Conservation (phyloP, 495 filamentous ascomycete species). For the Neurospora sp. region DNA sequence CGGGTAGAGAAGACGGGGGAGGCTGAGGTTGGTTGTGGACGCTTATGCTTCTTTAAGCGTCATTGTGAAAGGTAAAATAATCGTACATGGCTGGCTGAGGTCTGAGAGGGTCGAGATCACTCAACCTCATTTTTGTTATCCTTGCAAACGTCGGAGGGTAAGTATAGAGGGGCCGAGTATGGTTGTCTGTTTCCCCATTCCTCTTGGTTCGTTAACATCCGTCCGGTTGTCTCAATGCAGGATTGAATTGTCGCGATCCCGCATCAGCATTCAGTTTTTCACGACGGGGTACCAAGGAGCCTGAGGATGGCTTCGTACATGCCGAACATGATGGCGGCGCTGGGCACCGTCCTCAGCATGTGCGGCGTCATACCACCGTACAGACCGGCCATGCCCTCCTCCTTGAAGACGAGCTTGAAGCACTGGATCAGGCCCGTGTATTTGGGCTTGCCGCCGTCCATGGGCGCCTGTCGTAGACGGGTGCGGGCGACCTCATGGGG, state of each 20-base stretch:
- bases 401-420: slow-evolving; percentile 69
- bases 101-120: background rate
- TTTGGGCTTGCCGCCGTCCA: slow-evolving; percentile 60
- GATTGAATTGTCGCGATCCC: background rate
- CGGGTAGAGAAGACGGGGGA: background rate
- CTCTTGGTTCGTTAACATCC: background rate
- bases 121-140: background rate
- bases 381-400: slow-evolving; percentile 71
- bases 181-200: background rate
- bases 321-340: slow-evolving; percentile 84
- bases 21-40: background rate
- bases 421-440: slow-evolving; percentile 78
- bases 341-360: slow-evolving; percentile 76
- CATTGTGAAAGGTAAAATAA: background rate
- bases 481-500: slow-evolving; percentile 85
- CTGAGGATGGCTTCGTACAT: slow-evolving; percentile 79
- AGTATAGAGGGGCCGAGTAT: background rate
- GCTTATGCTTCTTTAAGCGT: background rate
- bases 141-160: background rate
- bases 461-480: slow-evolving; percentile 68
- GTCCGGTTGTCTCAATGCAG: background rate
- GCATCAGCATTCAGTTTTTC: background rate
- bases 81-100: background rate
- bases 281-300: slow-evolving; percentile 28
- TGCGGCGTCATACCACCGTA: slow-evolving; percentile 86